These are phyloP conservation scores for Ceratocystiopsis sp. DNA, from an alignment of 2,329 filamentous ascomycete species.

Conservation along the genomic window DNA sequence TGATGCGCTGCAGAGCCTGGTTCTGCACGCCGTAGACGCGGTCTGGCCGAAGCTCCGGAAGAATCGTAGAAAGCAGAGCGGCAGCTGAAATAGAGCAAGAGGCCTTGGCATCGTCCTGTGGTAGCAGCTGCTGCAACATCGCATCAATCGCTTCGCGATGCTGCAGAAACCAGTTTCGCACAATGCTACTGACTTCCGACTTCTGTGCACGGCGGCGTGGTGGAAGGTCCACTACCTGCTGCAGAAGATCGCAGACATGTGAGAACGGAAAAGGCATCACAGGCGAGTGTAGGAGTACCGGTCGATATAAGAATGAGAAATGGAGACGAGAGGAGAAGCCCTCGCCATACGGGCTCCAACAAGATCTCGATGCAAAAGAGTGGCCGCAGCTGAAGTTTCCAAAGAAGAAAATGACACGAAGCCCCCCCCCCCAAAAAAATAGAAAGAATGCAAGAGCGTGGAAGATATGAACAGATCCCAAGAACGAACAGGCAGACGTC, in stretches of 20 bases:
- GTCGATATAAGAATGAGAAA: no score
- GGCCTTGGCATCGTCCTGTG: slow-evolving; percentile 25
- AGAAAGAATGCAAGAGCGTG: no score
- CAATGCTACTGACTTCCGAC: slow-evolving; percentile 12
- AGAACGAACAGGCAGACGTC: no score
- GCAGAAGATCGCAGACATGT: slow-evolving; percentile 58
- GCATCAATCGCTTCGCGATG: slow-evolving; percentile 27
- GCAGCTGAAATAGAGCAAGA: slow-evolving; percentile 35
- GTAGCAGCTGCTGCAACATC: not conserved
- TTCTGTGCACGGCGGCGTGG: slow-evolving; percentile 14
- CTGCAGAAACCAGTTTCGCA: slow-evolving; percentile 50
- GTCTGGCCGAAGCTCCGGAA: slow-evolving; percentile 61
- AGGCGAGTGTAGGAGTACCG: no score
- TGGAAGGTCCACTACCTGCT: slow-evolving; percentile 38
- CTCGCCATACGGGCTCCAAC: no score
- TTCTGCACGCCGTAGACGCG: slow-evolving; percentile 59
- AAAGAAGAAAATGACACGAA: no score
- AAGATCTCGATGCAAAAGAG: no score
- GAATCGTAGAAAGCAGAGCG: slow-evolving; percentile 50
- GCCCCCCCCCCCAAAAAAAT: no score
- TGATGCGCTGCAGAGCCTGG: slow-evolving; percentile 42
- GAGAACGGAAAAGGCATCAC: slow-evolving; percentile 50
- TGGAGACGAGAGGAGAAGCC: no score
- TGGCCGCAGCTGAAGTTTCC: no score
- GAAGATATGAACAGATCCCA: no score